Percentiles rank a stretch among this genome's conserved stretches.
Conservation (phyloP, 2,329 filamentous ascomycete species). For the Penicillium sp. region DNA sequence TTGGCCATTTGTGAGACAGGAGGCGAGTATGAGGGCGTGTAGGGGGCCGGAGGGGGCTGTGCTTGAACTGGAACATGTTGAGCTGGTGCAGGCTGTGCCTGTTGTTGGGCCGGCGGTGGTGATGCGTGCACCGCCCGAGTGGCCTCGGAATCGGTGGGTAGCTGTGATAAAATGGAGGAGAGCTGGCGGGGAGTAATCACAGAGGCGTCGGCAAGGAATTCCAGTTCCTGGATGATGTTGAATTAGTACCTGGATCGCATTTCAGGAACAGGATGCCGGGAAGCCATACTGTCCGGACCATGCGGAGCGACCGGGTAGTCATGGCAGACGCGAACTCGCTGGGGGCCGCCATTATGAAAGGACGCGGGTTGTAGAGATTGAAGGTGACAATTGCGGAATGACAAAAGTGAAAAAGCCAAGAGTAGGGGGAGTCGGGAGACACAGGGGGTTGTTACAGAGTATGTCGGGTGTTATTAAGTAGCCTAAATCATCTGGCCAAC, state of each 20-base stretch:
- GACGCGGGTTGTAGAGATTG: neutral
- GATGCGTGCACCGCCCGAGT: conserved; percentile 18
- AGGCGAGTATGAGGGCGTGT: conserved; percentile 41
- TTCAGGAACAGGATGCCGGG: conserved; percentile 7
- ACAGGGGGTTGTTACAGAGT: neutral
- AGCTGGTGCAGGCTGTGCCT: conserved; percentile 25
- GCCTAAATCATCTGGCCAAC: conserved; percentile 1
- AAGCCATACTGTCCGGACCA: conserved; percentile 73
- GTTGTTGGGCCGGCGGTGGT: conserved; percentile 27
- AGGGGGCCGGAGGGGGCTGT: conserved; percentile 35
- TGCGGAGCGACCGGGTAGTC: conserved; percentile 81
- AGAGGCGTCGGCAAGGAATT: conserved; percentile 79
- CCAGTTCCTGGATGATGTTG: conserved; percentile 67
- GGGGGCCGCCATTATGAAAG: conserved; percentile 32
- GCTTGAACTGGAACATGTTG: conserved; percentile 18
- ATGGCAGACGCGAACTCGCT: conserved; percentile 50
- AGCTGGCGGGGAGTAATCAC: conserved; percentile 74
- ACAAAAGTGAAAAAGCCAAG: neutral
- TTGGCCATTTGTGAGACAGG: conserved; percentile 41
- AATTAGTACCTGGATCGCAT: conserved; percentile 4
- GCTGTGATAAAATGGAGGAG: conserved; percentile 68
- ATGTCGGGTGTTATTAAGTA: neutral
- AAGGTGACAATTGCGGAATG: neutral
- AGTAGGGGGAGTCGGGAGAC: neutral
- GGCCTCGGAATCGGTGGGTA: conserved; percentile 56